phyloP scores from a whole-genome alignment of 257 asterid species.

The Nicotiana tabacum region DNA sequence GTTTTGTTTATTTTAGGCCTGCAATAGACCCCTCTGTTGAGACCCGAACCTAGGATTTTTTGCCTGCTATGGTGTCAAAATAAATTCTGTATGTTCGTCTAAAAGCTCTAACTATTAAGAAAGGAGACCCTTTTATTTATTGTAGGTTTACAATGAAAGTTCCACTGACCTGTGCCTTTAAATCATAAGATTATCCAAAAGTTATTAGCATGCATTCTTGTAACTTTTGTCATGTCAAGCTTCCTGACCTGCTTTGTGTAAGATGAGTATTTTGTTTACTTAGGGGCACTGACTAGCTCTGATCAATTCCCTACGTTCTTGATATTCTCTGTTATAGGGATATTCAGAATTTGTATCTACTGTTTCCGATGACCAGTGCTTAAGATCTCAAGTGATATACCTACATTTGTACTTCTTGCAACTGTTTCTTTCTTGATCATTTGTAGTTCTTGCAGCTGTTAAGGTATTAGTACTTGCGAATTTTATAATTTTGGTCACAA shows the following conservation, averaged over 20 bases:
- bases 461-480: background rate
- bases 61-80: too few species aligned
- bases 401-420: background rate
- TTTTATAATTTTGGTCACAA: background rate
- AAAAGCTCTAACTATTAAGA: background rate
- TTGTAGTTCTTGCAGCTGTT: background rate
- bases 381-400: background rate
- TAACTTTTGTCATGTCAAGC: background rate
- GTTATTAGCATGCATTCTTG: background rate
- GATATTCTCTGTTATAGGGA: background rate
- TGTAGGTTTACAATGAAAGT: background rate
- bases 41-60: background rate
- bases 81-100: too few species aligned
- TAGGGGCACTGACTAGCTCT: background rate
- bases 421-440: background rate
- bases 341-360: background rate
- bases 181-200: background rate
- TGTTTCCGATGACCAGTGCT: background rate
- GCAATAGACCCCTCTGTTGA: background rate
- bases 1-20: background rate
- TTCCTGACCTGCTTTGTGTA: background rate
- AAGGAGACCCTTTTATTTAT: background rate
- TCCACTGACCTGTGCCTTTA: too few species aligned
- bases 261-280: background rate
- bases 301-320: background rate